Evolutionary conservation across 106 monocot genomes (phyloP).

Genomic region (Dactylorhiza incarnata): DNA sequence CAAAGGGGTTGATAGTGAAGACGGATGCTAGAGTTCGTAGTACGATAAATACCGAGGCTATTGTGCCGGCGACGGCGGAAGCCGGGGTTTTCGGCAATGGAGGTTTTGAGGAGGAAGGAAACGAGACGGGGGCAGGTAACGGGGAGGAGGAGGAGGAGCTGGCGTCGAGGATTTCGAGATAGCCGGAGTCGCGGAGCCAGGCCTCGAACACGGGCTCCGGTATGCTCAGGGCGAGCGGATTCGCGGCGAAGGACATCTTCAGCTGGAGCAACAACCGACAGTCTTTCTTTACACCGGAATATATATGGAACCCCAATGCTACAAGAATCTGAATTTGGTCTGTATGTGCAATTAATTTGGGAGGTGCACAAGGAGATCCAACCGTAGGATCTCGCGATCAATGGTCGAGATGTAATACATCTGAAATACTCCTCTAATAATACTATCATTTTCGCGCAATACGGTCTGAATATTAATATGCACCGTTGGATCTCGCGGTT

Average conservation of each 20-base stretch:
- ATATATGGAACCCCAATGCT: no score
- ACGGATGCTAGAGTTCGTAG: conserved; percentile 44
- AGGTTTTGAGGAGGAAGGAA: neutral
- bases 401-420: no score
- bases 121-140: conserved; percentile 6
- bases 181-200: conserved; percentile 93
- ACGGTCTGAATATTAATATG: no score
- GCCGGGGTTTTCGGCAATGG: conserved; percentile 1
- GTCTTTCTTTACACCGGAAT: no score
- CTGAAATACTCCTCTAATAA: no score
- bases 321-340: no score
- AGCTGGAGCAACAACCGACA: no score
- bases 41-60: conserved; percentile 15
- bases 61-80: neutral
- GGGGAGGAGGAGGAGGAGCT: conserved; percentile 15
- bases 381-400: no score
- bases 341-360: no score
- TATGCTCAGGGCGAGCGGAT: conserved; percentile 77
- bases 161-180: conserved; percentile 76
- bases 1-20: conserved; percentile 70
- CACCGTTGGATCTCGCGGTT: no score
- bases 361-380: no score
- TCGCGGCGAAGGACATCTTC: conserved; percentile 52
- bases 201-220: conserved; percentile 74
- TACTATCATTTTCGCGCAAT: no score